Conservation (phyloP, 371 early-diverging fungal genomes). For the Dichotomocladium elegans region DNA sequence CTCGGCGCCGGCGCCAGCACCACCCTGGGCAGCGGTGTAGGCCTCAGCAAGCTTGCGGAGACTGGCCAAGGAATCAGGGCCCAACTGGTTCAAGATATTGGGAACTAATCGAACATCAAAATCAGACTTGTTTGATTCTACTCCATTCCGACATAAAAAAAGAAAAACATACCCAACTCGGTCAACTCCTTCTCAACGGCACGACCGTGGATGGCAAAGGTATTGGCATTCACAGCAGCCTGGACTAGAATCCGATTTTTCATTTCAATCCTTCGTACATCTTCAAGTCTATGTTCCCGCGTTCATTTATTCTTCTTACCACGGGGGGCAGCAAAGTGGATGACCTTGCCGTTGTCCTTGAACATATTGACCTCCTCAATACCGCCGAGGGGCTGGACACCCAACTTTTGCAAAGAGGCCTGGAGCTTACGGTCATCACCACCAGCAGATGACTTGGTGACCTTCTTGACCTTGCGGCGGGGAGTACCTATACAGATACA, state of each 20-base stretch:
- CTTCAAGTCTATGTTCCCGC: no score
- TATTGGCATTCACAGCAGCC: constrained; percentile 85
- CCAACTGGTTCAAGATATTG: constrained; percentile 93
- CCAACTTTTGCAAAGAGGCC: constrained; percentile 81
- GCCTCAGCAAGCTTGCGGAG: constrained; percentile 87
- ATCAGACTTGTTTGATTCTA: background rate
- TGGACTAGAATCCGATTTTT: constrained; percentile 60
- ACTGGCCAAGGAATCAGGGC: constrained; percentile 88
- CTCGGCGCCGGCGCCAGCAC: constrained; percentile 43
- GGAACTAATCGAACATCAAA: constrained; percentile 52
- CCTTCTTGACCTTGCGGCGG: constrained; percentile 89
- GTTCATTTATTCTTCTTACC: constrained; percentile 48
- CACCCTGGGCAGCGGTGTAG: constrained; percentile 66
- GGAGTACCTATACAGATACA: constrained; percentile 75
- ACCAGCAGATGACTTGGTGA: constrained; percentile 36
- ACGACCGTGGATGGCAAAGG: constrained; percentile 88
- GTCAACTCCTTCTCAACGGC: constrained; percentile 88
- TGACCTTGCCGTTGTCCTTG: constrained; percentile 89
- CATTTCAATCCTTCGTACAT: no score
- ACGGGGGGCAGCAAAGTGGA: constrained; percentile 90
- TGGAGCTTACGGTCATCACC: constrained; percentile 83
- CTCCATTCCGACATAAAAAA: background rate
- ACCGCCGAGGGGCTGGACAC: constrained; percentile 76
- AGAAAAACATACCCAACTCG: constrained; percentile 53
- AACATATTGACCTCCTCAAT: constrained; percentile 99